These are phyloP conservation scores for Neurospora cerealis DNA, from an alignment of 495 filamentous ascomycete species.

Conservation along the genomic window DNA sequence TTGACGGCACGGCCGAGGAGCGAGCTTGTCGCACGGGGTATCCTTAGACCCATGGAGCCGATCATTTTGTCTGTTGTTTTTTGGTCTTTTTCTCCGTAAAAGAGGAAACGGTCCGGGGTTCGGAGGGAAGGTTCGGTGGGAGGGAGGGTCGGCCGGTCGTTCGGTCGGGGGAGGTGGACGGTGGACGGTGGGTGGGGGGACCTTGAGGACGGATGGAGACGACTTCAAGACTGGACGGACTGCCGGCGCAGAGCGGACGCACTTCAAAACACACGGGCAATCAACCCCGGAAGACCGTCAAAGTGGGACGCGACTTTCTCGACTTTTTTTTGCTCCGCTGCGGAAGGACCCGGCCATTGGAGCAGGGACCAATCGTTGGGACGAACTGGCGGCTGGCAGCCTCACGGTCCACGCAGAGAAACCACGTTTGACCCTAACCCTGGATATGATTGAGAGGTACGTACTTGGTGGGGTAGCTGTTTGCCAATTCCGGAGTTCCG, in stretches of 20 bases:
- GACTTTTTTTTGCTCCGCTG: background rate
- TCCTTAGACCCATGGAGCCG: background rate
- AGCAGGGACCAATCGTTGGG: background rate
- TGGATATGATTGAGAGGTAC: background rate
- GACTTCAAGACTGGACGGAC: background rate
- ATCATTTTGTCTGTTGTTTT: background rate
- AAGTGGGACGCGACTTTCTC: background rate
- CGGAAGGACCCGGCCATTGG: background rate
- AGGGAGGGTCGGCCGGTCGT: background rate
- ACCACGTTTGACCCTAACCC: background rate
- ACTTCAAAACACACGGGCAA: background rate
- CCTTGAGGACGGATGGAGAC: background rate
- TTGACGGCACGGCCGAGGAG: background rate
- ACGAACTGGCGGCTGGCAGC: background rate
- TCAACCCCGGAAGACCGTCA: background rate
- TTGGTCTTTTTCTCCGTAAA: background rate
- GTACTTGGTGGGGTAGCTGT: background rate
- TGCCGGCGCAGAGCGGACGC: background rate
- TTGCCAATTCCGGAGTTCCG: background rate
- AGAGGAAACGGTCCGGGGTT: background rate
- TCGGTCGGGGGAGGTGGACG: background rate
- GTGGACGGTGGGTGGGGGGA: background rate
- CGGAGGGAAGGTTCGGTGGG: background rate
- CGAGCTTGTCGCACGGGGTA: background rate
- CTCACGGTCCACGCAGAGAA: background rate